Conservation (phyloP, 2,329 filamentous ascomycete species). For the Stromatinia cepivora region DNA sequence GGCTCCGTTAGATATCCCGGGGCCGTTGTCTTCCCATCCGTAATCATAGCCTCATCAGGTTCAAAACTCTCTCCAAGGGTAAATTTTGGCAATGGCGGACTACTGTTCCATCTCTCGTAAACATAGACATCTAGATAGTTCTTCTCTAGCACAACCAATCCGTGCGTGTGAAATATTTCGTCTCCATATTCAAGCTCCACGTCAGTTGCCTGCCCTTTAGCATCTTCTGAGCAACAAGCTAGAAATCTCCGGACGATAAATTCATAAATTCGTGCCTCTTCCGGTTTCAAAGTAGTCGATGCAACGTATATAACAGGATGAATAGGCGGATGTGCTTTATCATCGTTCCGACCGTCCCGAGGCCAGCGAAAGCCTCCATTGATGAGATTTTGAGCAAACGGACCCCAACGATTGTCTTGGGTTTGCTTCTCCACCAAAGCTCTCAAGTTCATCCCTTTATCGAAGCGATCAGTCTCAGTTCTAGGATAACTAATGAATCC, state of each 20-base stretch:
- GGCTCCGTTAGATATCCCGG: conserved; percentile 91
- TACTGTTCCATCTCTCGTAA: conserved; percentile 95
- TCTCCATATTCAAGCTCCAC: conserved; percentile 81
- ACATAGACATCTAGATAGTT: conserved; percentile 96
- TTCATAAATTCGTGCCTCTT: conserved; percentile 82
- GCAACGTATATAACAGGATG: conserved; percentile 88
- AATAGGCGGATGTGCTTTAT: conserved; percentile 96
- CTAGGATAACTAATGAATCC: conserved; percentile 97
- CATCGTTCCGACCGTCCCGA: conserved; percentile 81
- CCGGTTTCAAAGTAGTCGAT: conserved; percentile 57
- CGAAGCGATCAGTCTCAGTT: conserved; percentile 96
- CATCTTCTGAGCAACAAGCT: conserved; percentile 94
- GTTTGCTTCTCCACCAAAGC: conserved; percentile 81
- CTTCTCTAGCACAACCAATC: conserved; percentile 78
- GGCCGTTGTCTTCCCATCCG: conserved; percentile 83
- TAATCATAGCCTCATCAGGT: conserved; percentile 84
- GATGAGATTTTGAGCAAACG: conserved; percentile 73
- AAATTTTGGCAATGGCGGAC: conserved; percentile 77
- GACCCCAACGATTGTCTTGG: conserved; percentile 73
- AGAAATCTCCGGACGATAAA: conserved; percentile 90
- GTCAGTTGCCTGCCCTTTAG: conserved; percentile 82
- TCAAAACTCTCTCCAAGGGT: conserved; percentile 78
- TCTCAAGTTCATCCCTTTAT: conserved; percentile 81
- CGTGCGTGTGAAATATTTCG: conserved; percentile 79
- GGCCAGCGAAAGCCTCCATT: conserved; percentile 79